Evolutionary conservation across 2,329 filamentous ascomycete species (phyloP).

Genomic region (Fusarium beomiforme): DNA sequence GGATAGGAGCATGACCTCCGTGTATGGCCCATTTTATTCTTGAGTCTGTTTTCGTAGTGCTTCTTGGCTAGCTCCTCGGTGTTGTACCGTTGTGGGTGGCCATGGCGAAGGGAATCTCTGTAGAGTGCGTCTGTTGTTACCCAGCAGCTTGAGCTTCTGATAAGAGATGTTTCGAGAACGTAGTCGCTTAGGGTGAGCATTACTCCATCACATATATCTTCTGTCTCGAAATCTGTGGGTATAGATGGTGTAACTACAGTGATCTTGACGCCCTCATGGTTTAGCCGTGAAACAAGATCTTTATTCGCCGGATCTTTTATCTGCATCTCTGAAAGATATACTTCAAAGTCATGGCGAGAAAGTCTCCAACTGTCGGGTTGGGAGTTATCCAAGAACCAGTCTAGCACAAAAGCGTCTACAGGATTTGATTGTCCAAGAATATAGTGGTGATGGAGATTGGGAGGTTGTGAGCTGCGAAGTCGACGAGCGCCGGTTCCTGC

Average conservation of each 20-base stretch:
- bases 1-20: background rate
- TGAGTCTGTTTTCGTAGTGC: background rate
- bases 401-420: background rate
- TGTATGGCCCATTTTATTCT: background rate
- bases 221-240: background rate
- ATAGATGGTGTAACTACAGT: accelerated
- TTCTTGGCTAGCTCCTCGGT: background rate
- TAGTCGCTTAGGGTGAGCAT: conserved; percentile 7
- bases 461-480: background rate
- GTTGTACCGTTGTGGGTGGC: background rate
- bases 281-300: background rate
- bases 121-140: background rate
- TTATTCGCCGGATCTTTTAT: background rate
- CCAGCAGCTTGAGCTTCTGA: background rate
- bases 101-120: background rate
- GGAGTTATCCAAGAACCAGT: background rate
- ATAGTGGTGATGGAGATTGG: background rate
- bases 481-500: background rate
- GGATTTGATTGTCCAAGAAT: background rate
- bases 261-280: background rate
- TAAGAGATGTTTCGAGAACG: background rate
- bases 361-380: background rate
- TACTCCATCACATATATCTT: background rate
- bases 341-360: background rate
- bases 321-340: background rate